Base-by-base conservation (phyloP, 2,329 filamentous ascomycete species). In the Paramyrothecium roridum region DNA sequence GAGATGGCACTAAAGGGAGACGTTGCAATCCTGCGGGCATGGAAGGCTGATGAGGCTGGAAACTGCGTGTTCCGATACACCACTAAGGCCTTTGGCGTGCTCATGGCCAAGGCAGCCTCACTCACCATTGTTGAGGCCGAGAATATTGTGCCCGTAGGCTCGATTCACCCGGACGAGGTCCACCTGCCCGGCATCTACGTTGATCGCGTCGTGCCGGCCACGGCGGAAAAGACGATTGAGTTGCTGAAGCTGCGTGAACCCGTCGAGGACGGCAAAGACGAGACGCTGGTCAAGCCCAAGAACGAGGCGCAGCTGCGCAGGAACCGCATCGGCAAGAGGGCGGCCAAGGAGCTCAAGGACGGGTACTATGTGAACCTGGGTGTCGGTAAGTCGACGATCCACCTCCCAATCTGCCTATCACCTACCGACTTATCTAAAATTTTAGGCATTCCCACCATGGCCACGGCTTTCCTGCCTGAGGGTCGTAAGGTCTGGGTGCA, bases 181-280 rank as follows among this genome's bases (percentile, higher is more conserved):
- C 90, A 96, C 72, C 78, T 96, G 4, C 90, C 91, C 1, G 91
- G 91, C 11, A 93, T 96, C 70, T 96, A 96, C 68, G 91, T 96
- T 60, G 91, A 91, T 78, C 82, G 87, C 55, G 89, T 96, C 22
- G 86, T 96, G 60, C 87, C 93, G 76, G 89, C 87, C 71, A 92
- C 86, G 0, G 77, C 79, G 30, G 77, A 83, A 56, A 96, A 96
- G 81, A 82, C 84, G 56, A 93, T 96, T 59, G 91, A 96, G 74
- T 92, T 93, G 73, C 85, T 82, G 70, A 91, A 90, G 19, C 91
- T 86, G 37, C 37, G 37, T 13, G 37, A 43, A 6, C 26, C 26
- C 26, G 69, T 70, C 11, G 70, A 74, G 3, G 63, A 76, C 46
- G 68, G 72, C 8, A 69, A 70, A 8, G 70, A 69, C 6, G 66